Percentiles rank a stretch among this genome's conserved stretches.
These are phyloP conservation scores for Claviceps lovelessii DNA, from an alignment of 2,329 filamentous ascomycete species.

Conservation along the genomic window DNA sequence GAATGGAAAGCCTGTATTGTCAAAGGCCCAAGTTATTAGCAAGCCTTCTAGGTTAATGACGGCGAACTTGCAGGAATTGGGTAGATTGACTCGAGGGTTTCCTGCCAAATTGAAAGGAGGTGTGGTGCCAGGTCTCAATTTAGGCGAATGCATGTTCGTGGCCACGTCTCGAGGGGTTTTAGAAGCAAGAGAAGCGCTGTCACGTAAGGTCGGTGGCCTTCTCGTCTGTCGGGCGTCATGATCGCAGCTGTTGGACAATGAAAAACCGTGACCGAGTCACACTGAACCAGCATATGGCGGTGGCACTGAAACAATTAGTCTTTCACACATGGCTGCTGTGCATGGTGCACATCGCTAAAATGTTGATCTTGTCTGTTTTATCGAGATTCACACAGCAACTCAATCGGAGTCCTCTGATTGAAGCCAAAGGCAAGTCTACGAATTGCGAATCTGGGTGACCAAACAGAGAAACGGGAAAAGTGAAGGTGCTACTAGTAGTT, in stretches of 20 bases:
- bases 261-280: not conserved
- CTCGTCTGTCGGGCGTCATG: constrained; percentile 56
- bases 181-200: constrained; percentile 70
- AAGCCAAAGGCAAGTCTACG: not conserved
- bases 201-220: constrained; percentile 66
- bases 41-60: constrained; percentile 63
- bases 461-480: not conserved
- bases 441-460: not conserved
- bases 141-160: constrained; percentile 74
- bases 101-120: constrained; percentile 43
- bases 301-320: not conserved
- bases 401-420: not conserved
- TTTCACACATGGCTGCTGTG: not conserved
- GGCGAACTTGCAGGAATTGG: constrained; percentile 47
- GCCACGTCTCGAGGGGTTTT: constrained; percentile 64
- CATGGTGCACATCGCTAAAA: not conserved
- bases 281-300: no score
- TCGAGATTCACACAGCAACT: not conserved
- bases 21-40: constrained; percentile 49
- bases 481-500: not conserved
- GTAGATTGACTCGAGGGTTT: constrained; percentile 53
- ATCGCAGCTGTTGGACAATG: constrained; percentile 3
- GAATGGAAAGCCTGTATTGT: constrained; percentile 66
- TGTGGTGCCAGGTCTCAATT: constrained; percentile 56
- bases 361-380: not conserved